Base-by-base conservation (phyloP, 2,329 filamentous ascomycete species). In the Dactylellina sp. region DNA sequence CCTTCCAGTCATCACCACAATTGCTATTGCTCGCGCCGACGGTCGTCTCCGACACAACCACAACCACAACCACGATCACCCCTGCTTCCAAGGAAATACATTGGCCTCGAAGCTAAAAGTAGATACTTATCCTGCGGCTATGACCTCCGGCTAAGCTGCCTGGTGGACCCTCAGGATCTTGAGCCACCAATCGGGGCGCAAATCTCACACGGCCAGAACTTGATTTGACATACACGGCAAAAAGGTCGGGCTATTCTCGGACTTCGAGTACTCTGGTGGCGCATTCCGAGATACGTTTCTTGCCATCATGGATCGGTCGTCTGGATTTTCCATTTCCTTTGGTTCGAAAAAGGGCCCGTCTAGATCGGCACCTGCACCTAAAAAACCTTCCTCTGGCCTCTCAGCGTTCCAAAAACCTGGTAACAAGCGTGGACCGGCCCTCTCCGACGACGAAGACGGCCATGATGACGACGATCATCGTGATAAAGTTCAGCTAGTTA, bases 401-500 rank as follows among this genome's bases (percentile, higher is more conserved):
- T 75, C 71, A 40, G 63, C 70, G 12, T 64, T 64, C 40, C 60
- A 70, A 6, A 70, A 57, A 35, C 47, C 75, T 11, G 70, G 49
- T 1, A 74, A 63, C 2, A 78, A 78, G 68, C 77, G 77, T 64
- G 72, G 76, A 49, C 75, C 76, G n/a, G 75, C 76, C 16, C 71
- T 76, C 25, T 75, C 77, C 20, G 77, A 71, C 37, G 75, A 68
- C 7, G 77, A 77, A 46, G 65, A 76, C 18, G 76, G 76, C 3
- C 25, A 76, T 46, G 25, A 71, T 25, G 71, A 70, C 18, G 72
- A 75, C 46, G 50, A 74, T 9, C 74, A 74, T 20, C 35, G 66
- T 12, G 59, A 75, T 24, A 78, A 78, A 64, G 76, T 78, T 3
- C 77, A 79, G 40, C 66, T 76, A 4, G 76, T 79, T 18, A 78